These are phyloP conservation scores for Aeschynomene evenia DNA, from an alignment of 306 rosid genomes.

Conservation along the genomic window DNA sequence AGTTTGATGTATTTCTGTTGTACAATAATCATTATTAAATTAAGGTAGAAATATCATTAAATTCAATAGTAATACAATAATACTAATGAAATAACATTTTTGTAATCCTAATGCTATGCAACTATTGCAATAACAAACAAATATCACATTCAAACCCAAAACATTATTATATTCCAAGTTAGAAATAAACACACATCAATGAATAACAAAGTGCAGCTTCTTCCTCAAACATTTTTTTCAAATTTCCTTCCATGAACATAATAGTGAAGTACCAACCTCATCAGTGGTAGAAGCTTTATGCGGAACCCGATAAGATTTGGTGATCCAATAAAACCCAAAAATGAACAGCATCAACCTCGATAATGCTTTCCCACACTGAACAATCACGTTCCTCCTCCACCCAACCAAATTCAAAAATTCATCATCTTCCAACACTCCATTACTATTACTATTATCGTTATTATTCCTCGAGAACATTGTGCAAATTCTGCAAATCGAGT, in stretches of 20 bases:
- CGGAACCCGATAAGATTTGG: conserved; percentile 33
- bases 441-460: no score
- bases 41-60: no score
- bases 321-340: conserved; percentile 90
- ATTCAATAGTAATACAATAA: no score
- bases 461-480: conserved; percentile 47
- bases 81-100: no score
- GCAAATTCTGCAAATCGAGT: conserved; percentile 72
- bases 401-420: conserved; percentile 74
- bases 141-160: no score
- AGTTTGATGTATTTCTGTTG: no score
- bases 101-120: not conserved
- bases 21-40: no score
- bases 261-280: conserved; percentile 38
- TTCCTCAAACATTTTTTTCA: no score
- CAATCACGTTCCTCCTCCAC: conserved; percentile 71
- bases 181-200: no score
- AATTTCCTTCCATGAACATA: no score
- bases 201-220: no score
- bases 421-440: conserved; percentile 50
- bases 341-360: conserved; percentile 67
- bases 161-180: no score
- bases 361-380: conserved; percentile 55
- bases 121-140: not conserved
- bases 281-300: conserved; percentile 23